A percentile compares a stretch with the other conserved stretches of the same genome.
These are phyloP conservation scores for Plasmodium reichenowi DNA, from an alignment of 169 alveolate species.

Conservation along the genomic window DNA sequence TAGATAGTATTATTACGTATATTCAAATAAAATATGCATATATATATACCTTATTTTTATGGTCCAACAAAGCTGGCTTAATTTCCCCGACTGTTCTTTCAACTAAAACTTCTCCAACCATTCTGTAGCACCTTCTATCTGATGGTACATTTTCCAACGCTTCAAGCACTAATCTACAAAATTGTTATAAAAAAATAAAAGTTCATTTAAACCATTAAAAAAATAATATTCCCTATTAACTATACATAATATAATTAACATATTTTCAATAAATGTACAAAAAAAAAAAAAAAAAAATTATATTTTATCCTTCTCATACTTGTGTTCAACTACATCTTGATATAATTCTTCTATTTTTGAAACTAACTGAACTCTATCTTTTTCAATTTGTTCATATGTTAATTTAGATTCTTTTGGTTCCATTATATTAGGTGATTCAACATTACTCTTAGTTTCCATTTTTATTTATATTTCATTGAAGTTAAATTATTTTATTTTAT, in stretches of 20 bases:
- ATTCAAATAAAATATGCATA: too few species aligned
- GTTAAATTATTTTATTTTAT: background rate
- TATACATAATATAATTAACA: background rate
- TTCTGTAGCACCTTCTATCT: constrained; percentile 91
- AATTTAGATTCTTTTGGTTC: constrained; percentile 41
- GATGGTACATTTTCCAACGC: constrained; percentile 88
- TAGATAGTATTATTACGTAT: background rate
- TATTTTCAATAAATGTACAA: background rate
- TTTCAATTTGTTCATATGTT: constrained; percentile 79
- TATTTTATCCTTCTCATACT: constrained; percentile 37
- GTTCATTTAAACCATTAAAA: background rate
- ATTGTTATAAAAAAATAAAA: constrained; percentile 4
- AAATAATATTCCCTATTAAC: background rate
- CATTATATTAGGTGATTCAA: background rate
- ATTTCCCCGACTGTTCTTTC: constrained; percentile 92
- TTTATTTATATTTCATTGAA: constrained; percentile 32
- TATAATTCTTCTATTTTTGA: constrained; percentile 87
- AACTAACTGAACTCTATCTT: constrained; percentile 79
- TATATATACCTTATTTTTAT: constrained; percentile 81
- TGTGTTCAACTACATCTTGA: constrained; percentile 90
- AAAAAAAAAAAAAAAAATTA: too few species aligned
- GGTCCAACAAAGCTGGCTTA: constrained; percentile 89
- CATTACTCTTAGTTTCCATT: constrained; percentile 43
- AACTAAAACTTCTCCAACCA: constrained; percentile 92
- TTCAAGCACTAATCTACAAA: constrained; percentile 88